Evolutionary conservation across 805 yeast species (phyloP).

Genomic region (Diddensiella santjacobensis): DNA sequence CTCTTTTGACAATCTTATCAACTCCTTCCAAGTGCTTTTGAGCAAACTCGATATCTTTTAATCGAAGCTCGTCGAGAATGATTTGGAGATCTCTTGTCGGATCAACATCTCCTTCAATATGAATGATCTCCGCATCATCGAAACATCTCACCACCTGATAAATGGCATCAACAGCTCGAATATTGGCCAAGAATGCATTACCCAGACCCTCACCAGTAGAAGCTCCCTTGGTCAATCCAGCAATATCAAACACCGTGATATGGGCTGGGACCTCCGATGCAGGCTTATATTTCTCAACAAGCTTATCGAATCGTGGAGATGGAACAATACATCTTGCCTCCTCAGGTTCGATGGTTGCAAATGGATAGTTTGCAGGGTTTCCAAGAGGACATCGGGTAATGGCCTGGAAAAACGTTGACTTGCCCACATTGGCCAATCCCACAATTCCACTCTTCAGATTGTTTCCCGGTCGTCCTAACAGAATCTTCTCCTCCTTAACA

Average conservation of each 20-base stretch:
- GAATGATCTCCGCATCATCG: constrained; percentile 96
- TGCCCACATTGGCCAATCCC: constrained; percentile 89
- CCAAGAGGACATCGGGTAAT: constrained; percentile 91
- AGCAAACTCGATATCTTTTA: constrained; percentile 95
- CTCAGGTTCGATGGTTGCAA: constrained; percentile 97
- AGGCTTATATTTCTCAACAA: constrained; percentile 70
- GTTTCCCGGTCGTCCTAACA: constrained; percentile 81
- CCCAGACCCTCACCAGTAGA: constrained; percentile 97
- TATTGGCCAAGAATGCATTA: constrained; percentile 93
- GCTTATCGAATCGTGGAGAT: constrained; percentile 77
- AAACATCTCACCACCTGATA: constrained; percentile 97
- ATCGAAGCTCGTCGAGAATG: constrained; percentile 84
- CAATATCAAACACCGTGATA: constrained; percentile 92
- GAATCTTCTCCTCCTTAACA: constrained; percentile 65
- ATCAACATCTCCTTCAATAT: constrained; percentile 93
- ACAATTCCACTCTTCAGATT: constrained; percentile 77
- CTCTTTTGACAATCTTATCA: constrained; percentile 77
- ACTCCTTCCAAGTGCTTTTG: constrained; percentile 75
- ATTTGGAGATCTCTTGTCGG: constrained; percentile 94
- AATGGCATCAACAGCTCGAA: constrained; percentile 96
- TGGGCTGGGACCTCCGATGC: constrained; percentile 86
- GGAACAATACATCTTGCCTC: constrained; percentile 96
- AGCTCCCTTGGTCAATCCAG: constrained; percentile 97
- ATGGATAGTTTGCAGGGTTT: constrained; percentile 96
- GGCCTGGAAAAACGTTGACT: constrained; percentile 96